A percentile compares a stretch with the other conserved stretches of the same genome.
phyloP scores from a whole-genome alignment of 2,329 filamentous ascomycete genomes.

The Apiospora hydei region DNA sequence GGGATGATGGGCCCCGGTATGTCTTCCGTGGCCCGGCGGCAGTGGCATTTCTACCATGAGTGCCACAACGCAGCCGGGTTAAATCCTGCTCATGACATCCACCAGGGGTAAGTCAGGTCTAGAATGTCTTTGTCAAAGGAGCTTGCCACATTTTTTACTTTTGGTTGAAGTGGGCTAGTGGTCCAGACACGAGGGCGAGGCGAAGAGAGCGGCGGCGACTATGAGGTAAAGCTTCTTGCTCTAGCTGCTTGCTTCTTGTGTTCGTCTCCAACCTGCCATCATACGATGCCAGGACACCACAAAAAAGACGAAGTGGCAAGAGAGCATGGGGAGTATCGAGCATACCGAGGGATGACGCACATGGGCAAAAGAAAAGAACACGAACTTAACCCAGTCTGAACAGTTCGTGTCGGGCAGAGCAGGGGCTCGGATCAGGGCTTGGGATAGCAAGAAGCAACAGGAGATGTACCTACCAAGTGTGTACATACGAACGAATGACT shows the following conservation, averaged over 20 bases:
- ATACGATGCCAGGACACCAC: slow-evolving; percentile 8
- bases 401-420: background rate
- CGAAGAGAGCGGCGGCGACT: background rate
- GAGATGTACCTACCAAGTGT: background rate
- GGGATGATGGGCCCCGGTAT: slow-evolving; percentile 22
- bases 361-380: background rate
- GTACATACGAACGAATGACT: background rate
- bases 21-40: slow-evolving; percentile 16
- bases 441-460: background rate
- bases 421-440: slow-evolving; percentile 7
- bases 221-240: background rate
- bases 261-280: background rate
- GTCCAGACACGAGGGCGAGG: background rate
- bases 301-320: slow-evolving; percentile 13
- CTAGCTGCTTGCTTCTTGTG: slow-evolving; percentile 17
- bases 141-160: slow-evolving; percentile 11
- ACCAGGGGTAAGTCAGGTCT: slow-evolving; percentile 2
- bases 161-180: background rate
- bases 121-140: background rate
- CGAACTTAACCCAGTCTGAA: background rate
- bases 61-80: background rate
- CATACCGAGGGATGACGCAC: background rate
- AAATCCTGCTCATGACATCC: background rate
- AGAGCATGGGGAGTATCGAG: background rate
- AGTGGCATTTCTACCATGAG: background rate